Evolutionary conservation across 306 rosid species (phyloP), one percentile per base, ranked within the genome.

Genomic region (Sindora glabra): DNA sequence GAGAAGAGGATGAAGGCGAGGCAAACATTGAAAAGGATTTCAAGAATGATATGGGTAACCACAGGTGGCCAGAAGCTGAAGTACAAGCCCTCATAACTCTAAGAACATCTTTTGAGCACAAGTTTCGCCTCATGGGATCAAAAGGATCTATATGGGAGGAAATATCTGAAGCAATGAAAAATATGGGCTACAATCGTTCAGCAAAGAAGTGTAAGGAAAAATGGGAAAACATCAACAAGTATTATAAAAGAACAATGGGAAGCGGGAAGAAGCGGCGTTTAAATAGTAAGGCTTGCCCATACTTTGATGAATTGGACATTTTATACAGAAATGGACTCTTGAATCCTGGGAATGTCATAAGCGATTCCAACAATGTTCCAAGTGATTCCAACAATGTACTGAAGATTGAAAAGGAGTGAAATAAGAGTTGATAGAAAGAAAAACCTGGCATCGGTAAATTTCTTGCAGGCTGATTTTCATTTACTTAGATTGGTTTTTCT

Each of bases 191-290:
- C 79, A 70, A 68, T 59, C 81, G 90, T 10, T 64, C 88, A 3
- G 84, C 85, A 14, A 86, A 75, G 70, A 83, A 81, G 69, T 92
- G 98, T 42, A 86, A 75, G 74, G 91, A 92, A 73, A 88, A 88
- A 73, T 88, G 96, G 96, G 94, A 83, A 47, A 83, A 86, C 84
- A 86, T 88, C 63, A 88, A 83, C 78, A 88, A 83, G 79, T 83
- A 92, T 53, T 86, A 83, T 69, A 85, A 62, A 60, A 82, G 74
- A 74, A 70, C 84, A 2, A 42, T 62, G 5, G 85, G 66, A 42
- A 77, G 70, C 7, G 87, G 86, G 55, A 88, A 73, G 74, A 78
- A 82, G 62, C 73, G 70, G 62, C 65, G 56, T 37, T 57, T 54
- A 5, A 81, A 78, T 53, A 68, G 71, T 41, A 85, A 81, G 72